Percentiles rank a stretch among this genome's conserved stretches.
Conservation (phyloP, 2,329 filamentous ascomycete species). For the Aspergillus nomiae region DNA sequence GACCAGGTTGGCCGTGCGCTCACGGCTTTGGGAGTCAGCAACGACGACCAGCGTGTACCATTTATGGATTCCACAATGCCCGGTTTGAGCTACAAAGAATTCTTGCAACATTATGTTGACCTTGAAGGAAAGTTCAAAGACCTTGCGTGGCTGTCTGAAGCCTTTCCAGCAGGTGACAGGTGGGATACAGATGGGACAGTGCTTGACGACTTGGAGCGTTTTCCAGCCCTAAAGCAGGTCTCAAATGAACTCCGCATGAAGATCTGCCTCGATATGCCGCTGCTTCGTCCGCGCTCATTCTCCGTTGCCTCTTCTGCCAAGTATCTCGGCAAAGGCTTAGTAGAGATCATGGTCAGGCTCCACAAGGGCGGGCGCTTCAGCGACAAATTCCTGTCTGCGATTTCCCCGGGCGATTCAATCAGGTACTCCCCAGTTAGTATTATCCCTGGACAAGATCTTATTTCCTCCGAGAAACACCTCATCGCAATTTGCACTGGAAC, state of each 20-base stretch:
- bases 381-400: neutral
- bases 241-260: neutral
- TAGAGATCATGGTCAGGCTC: conserved; percentile 1
- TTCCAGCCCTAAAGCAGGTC: neutral
- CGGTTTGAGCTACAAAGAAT: neutral
- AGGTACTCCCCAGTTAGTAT: neutral
- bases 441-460: neutral
- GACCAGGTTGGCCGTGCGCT: neutral
- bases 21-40: neutral
- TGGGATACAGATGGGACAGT: neutral
- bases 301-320: conserved; percentile 4
- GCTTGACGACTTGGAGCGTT: neutral
- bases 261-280: conserved; percentile 1
- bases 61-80: neutral
- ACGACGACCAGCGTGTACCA: neutral
- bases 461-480: neutral
- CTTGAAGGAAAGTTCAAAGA: neutral
- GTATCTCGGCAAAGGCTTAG: neutral
- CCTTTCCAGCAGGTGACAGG: neutral
- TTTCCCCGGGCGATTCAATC: neutral
- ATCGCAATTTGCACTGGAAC: conserved; percentile 4
- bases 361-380: conserved; percentile 5
- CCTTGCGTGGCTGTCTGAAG: neutral
- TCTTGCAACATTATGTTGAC: neutral
- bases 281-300: conserved; percentile 1